Evolutionary conservation across 768 basidiomycete species (phyloP), one percentile per base, ranked within the genome.

Genomic region (Russula abietina): DNA sequence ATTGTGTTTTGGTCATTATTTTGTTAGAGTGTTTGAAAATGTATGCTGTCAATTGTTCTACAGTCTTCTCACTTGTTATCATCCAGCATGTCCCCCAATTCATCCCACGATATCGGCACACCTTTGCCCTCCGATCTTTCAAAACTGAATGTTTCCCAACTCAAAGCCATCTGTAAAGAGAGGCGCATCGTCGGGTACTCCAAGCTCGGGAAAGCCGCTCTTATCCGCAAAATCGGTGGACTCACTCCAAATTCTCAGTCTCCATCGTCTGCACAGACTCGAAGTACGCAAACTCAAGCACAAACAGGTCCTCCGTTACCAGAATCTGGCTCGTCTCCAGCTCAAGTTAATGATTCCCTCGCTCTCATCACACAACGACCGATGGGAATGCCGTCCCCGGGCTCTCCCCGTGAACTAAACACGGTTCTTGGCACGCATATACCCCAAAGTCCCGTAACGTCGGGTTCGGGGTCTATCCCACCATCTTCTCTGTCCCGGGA

Each of bases 101-200:
- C 46, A 7, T 49, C 59, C 24, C 49, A 24, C 8, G 24, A 33
- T 28, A 22, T 12, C 28, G 32, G n/a, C 7, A 22, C 16, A 7
- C 24, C 24, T 12, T 36, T 56, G 2, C 59, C 59, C 22, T 32
- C 49, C 11, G 41, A 65, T 39, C 61, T 73, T 28, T 66, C 71
- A 12, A 80, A 75, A 56, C 70, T 86, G 2, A 87, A 83, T 9
- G 83, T 88, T 11, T 71, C 83, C 22, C 84, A 86, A 65, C 78
- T 91, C 22, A 89, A 84, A 69, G 78, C 78, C 4, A 62, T 89
- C 16, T 91, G 87, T 73, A 90, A 87, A 70, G 86, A 85, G 56
- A 78, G 73, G 59, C 75, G 78, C 24, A 74, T 90, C 28, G 69
- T 76, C 46, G 86, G 85, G 0, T 90, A 88, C 70, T 87, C 87